These are phyloP conservation scores for Fusarium mundagurra DNA, from an alignment of 2,329 filamentous ascomycete species.

Conservation along the genomic window DNA sequence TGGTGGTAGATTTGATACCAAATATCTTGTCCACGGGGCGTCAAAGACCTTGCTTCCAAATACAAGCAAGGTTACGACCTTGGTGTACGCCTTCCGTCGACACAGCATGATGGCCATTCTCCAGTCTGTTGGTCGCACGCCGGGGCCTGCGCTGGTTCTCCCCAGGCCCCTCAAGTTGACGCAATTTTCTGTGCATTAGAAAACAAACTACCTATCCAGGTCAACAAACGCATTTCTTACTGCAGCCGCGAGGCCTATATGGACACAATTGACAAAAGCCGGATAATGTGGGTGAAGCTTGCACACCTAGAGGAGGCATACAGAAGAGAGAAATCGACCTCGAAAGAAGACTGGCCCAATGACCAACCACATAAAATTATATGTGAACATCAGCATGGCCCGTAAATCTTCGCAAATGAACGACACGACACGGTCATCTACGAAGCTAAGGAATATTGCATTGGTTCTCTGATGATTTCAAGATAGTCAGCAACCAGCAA, in stretches of 20 bases:
- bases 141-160: not conserved
- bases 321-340: not conserved
- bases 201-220: not conserved
- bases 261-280: not conserved
- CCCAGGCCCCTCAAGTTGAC: not conserved
- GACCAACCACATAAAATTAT: not conserved
- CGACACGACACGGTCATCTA: not conserved
- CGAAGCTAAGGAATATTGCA: not conserved
- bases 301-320: not conserved
- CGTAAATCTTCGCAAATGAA: not conserved
- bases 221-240: too few species aligned
- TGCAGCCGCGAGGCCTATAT: not conserved
- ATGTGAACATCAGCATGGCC: not conserved
- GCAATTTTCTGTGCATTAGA: not conserved
- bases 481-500: not conserved
- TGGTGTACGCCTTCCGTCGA: not conserved
- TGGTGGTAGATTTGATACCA: not conserved
- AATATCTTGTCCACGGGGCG: too few species aligned
- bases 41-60: not conserved
- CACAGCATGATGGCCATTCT: not conserved
- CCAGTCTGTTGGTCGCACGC: not conserved
- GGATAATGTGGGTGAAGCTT: not conserved
- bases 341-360: not conserved
- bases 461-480: not conserved
- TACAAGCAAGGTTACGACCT: not conserved